Conservation (phyloP, 2,329 filamentous ascomycete genomes). For the Monilinia vaccinii-corymbosi region DNA sequence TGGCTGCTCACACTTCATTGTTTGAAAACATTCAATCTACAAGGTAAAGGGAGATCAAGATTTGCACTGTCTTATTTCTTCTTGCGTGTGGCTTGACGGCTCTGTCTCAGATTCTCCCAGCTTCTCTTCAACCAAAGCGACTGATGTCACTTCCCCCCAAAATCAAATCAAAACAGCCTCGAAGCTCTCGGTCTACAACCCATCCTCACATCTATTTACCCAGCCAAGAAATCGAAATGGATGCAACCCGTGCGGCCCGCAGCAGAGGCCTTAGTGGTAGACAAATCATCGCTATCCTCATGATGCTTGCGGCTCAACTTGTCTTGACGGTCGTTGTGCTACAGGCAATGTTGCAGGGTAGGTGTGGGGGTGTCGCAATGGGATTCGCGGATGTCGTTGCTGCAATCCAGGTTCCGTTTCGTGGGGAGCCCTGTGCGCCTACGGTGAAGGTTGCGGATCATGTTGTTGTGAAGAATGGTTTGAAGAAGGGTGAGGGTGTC, state of each 20-base stretch:
- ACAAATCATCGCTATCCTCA: not conserved
- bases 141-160: too few species aligned
- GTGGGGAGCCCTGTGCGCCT: not conserved
- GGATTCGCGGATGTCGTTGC: not conserved
- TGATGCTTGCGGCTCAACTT: not conserved
- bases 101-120: not conserved
- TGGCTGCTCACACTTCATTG: not conserved
- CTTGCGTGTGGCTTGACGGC: not conserved
- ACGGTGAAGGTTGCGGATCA: not conserved
- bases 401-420: fast-evolving
- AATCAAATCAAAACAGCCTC: not conserved
- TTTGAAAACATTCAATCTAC: not conserved
- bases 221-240: not conserved
- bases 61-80: not conserved
- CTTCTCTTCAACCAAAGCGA: not conserved
- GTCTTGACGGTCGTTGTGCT: not conserved
- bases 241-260: too few species aligned
- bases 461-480: too few species aligned
- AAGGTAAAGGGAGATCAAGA: not conserved
- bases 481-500: too few species aligned
- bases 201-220: not conserved
- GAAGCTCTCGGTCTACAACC: not conserved
- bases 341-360: not conserved
- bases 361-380: fast-evolving
- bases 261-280: not conserved